Evolutionary conservation across 495 filamentous ascomycete genomes (phyloP), one percentile per base, ranked within the genome.

Genomic region (Hypoxylon intermedium): DNA sequence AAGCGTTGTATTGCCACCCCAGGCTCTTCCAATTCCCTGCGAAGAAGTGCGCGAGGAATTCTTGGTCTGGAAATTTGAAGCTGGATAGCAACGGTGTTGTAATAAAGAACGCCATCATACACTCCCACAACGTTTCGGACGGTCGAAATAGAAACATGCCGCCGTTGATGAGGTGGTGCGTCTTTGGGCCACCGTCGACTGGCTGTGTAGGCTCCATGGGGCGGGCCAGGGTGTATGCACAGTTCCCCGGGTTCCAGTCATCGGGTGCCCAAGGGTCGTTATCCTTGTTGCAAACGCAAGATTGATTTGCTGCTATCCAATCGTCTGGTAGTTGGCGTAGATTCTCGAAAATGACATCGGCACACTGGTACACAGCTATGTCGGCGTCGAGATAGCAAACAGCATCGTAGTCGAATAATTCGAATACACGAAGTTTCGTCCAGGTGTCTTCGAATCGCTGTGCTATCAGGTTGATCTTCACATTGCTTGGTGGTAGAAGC

Each of bases 351-450:
- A 83, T 41, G n/a, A 70, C 63, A 56, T 81, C 76, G 71, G 78
- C 74, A 46, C 79, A 77, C 40, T 50, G 62, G 26, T 74, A 70
- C 18, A 83, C 63, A 11, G 79, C 66, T 68, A 83, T 82, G 58
- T 84, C 82, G 2, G 77, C 77, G 51, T 85, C 83, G 11, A 85
- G 68, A 40, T 79, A 78, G 31, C 76, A 74, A 18, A 80, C 53
- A 15, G 67, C 72, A 40, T 77, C 59, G 49, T 72, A 76, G 11
- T 67, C 70, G 26, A 63, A 69, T 2, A 81, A 57, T 23, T 75
- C 74, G 65, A 83, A 85, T 16, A 81, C 80, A 19, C 74, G 73
- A 0, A 84, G 72, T 49, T 85, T 85, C 0, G 81, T 83, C 80
- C 79, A 84, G 13, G 82, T 84, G 53, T 84, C 80, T 37, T 64